Percentiles rank a stretch among this genome's conserved stretches.
These are phyloP conservation scores for Strobilomyces echinocephalus DNA, from an alignment of 768 basidiomycete species.

Conservation along the genomic window DNA sequence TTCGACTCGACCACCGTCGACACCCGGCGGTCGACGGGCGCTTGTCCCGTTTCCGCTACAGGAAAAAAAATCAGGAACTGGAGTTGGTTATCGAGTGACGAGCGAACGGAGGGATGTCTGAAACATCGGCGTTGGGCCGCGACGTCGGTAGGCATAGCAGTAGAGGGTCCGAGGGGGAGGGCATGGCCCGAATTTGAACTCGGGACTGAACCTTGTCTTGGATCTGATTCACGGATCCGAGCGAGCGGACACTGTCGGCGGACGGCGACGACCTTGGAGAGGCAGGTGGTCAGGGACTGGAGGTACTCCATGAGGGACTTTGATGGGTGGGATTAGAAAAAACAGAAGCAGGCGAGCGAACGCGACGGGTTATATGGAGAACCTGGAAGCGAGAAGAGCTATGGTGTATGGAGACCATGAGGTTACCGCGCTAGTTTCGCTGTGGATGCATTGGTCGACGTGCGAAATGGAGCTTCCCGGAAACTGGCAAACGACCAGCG, in stretches of 20 bases:
- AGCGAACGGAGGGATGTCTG: conserved; percentile 12
- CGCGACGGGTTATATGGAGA: background rate
- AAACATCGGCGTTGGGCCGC: conserved; percentile 5
- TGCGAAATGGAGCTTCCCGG: background rate
- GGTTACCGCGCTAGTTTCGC: conserved; percentile 20
- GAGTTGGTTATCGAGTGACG: background rate
- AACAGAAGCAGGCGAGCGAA: background rate
- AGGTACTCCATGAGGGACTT: conserved; percentile 21
- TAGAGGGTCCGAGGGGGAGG: conserved; percentile 11
- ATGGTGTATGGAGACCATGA: conserved; percentile 12
- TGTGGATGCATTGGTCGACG: conserved; percentile 16
- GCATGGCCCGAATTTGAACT: conserved; percentile 4
- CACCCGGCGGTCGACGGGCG: background rate
- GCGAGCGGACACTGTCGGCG: conserved; percentile 14
- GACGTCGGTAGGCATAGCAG: background rate
- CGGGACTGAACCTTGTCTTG: conserved; percentile 13
- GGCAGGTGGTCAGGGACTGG: conserved; percentile 12
- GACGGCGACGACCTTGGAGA: conserved; percentile 21
- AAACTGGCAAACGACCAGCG: background rate
- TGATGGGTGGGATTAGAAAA: background rate
- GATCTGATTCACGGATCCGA: conserved; percentile 8
- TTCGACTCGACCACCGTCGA: conserved; percentile 9
- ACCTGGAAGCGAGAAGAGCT: background rate
- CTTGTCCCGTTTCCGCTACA: conserved; percentile 22
- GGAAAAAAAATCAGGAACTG: background rate